Evolutionary conservation across 306 rosid species (phyloP), one percentile per base, ranked within the genome.

Genomic region (Sicyos baderoa): DNA sequence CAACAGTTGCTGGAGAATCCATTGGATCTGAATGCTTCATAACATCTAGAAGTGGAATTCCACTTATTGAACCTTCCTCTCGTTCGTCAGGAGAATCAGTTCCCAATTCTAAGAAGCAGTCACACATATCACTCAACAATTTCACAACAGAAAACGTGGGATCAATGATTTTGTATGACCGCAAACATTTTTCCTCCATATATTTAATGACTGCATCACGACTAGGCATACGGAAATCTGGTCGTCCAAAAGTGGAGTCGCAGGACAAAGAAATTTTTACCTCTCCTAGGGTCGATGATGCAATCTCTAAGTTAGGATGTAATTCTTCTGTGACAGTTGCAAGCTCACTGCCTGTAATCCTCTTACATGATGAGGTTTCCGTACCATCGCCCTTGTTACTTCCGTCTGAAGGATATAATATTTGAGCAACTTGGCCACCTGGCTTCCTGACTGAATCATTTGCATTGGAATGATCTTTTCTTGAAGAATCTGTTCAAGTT

Each of bases 121-220:
- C 44, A 37, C 44, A 37, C 44, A 37, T 37, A 37, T 37, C 44
- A 37, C 44, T 83, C 86, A 94, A 86, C 73, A 89, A 73, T 72
- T 82, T 79, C 81, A 67, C 61, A 47, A 90, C 82, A 81, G 97
- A 80, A 83, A 90, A 90, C 47, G 80, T 77, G 59, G 80, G 87
- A 82, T 80, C 88, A 70, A 73, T 72, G 66, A 79, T 73, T 83
- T 84, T 81, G 86, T 86, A 88, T 76, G 89, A 74, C 40, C 66
- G 85, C 86, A 84, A 79, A 77, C 87, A 90, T 76, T 87, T 90
- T 65, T 86, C 96, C 89, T 86, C 96, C 73, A 77, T 78, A 89
- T 78, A 52, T 78, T 88, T 87, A 61, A 82, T 65, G 76, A 82
- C 78, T 49, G 78, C 85, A 74, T 85, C 85, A 21, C 78, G 79